A percentile compares a stretch with the other conserved stretches of the same genome.
Evolutionary conservation across 148 eudicot genomes (phyloP).

Genomic region (Selenicereus undatus): DNA sequence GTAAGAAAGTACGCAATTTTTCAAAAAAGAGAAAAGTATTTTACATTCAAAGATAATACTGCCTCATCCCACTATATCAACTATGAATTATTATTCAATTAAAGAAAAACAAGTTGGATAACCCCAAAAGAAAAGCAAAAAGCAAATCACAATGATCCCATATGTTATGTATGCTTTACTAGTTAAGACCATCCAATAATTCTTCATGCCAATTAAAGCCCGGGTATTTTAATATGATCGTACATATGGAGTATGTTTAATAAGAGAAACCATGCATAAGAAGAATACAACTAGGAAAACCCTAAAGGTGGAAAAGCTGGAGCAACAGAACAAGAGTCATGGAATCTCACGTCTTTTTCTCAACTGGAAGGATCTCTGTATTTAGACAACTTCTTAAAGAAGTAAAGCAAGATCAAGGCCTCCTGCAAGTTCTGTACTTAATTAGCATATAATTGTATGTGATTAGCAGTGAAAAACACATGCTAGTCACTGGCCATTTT

Average conservation of each 20-base stretch:
- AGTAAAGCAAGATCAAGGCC: conserved; percentile 5
- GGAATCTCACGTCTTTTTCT: neutral
- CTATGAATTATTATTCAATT: too few relatives aligned
- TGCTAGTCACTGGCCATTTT: neutral
- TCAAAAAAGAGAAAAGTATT: too few relatives aligned
- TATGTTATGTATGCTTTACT: too few relatives aligned
- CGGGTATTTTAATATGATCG: neutral
- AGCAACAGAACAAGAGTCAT: neutral
- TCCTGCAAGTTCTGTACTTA: neutral
- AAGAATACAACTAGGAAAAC: neutral
- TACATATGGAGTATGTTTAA: neutral
- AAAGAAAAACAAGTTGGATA: neutral
- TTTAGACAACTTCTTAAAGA: neutral
- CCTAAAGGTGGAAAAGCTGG: neutral
- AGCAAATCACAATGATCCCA: neutral
- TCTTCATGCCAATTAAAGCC: too few relatives aligned
- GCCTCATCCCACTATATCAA: too few relatives aligned
- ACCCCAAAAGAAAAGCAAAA: neutral
- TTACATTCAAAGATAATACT: too few relatives aligned
- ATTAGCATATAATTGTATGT: neutral
- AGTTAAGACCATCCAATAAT: too few relatives aligned
- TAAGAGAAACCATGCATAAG: neutral
- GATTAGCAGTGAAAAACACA: neutral
- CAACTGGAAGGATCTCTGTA: neutral
- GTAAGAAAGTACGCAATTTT: too few relatives aligned